Evolutionary conservation across 78 protist species (phyloP).

Genomic region (Dictyostelium citrinum): DNA sequence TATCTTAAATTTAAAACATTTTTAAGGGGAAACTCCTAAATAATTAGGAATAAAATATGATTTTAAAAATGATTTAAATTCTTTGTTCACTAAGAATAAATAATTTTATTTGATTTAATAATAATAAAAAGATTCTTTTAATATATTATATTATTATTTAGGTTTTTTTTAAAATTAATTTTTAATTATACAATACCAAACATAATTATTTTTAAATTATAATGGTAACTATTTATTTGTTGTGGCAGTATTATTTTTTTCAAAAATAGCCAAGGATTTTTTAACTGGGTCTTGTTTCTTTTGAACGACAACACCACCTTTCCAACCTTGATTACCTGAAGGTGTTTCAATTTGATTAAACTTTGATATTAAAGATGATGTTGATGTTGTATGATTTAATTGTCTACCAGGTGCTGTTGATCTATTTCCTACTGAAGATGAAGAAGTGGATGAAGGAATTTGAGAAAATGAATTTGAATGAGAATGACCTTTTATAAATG

Average conservation of each 20-base stretch:
- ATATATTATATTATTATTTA: not conserved
- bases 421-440: not conserved
- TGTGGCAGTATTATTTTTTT: not conserved
- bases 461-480: not conserved
- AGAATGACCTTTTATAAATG: not conserved
- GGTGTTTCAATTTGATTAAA: not conserved
- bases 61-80: too few species aligned
- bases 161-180: not conserved
- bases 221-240: not conserved
- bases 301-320: not conserved
- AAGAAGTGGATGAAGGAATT: not conserved
- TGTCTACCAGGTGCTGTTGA: not conserved
- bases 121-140: too few species aligned
- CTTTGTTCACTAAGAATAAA: too few species aligned
- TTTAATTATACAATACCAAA: not conserved
- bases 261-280: not conserved
- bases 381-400: not conserved
- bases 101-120: too few species aligned
- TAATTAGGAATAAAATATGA: too few species aligned
- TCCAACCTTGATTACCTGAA: not conserved
- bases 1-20: too few species aligned
- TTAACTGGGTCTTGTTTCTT: conserved; percentile 10
- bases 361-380: conserved; percentile 23
- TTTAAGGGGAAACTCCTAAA: too few species aligned
- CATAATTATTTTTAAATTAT: not conserved